Evolutionary conservation across 352 stramenopile genomes (phyloP).

Genomic region (Pythium periplocum): DNA sequence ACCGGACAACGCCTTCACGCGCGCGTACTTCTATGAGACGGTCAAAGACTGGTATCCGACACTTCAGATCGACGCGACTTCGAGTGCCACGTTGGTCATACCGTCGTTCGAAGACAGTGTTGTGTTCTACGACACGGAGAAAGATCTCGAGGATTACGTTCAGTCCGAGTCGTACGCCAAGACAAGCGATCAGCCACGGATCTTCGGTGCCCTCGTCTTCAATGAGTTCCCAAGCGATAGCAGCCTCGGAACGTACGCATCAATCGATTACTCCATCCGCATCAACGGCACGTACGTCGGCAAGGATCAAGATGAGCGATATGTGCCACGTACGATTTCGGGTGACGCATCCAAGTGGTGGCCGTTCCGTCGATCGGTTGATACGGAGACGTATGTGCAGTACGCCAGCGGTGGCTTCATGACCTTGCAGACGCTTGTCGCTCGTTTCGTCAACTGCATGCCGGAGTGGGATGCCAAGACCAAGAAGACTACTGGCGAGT

Average conservation of each 20-base stretch:
- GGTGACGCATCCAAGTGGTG: conserved; percentile 16
- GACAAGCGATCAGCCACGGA: conserved; percentile 14
- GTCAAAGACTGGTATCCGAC: conserved; percentile 25
- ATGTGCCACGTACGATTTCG: conserved; percentile 25
- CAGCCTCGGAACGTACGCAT: conserved; percentile 15
- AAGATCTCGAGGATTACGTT: conserved; percentile 28
- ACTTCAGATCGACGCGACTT: conserved; percentile 12
- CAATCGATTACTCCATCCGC: conserved; percentile 36
- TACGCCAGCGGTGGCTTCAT: conserved; percentile 34
- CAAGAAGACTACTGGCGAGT: conserved; percentile 20
- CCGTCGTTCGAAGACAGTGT: conserved; percentile 38
- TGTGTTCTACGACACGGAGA: conserved; percentile 26
- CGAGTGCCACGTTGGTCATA: conserved; percentile 15
- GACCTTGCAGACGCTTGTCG: conserved; percentile 42
- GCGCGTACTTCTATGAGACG: conserved; percentile 30
- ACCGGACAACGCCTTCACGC: conserved; percentile 29
- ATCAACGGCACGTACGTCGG: conserved; percentile 32
- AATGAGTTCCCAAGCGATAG: conserved; percentile 19
- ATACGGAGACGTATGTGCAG: conserved; percentile 18
- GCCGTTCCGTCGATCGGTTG: conserved; percentile 15
- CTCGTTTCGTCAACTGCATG: conserved; percentile 37
- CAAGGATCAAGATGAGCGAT: conserved; percentile 1
- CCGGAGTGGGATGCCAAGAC: conserved; percentile 21
- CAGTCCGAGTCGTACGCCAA: conserved; percentile 28
- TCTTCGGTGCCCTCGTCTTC: conserved; percentile 48